Evolutionary conservation across 192 early-diverging fungal genomes (phyloP), one percentile per base, ranked within the genome.

Genomic region (Rhizoclosmatium globosum): DNA sequence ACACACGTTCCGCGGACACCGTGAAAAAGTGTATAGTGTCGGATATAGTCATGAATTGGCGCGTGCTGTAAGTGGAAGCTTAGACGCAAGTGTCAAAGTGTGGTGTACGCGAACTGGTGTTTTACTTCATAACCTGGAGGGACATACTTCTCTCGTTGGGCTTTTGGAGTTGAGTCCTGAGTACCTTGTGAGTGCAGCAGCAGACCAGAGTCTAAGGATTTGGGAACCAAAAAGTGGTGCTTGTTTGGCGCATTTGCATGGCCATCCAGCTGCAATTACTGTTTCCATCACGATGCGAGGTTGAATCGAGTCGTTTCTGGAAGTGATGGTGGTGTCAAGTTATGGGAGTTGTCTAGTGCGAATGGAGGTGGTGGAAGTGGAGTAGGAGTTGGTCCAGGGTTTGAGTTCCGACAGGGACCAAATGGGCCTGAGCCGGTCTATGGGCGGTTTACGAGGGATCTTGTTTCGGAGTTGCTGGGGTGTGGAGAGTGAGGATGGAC

Each of bases 401-500:
- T 81, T 56, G 81, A 82, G 47, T 82, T 76, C 57, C 80, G 81
- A 7, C 84, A 87, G 65, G 83, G 83, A 15, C 83, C 83, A 1
- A 73, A 87, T 46, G 86, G 86, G 3, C 78, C 79, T 19, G 60
- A 74, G 62, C 85, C 85, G 17, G 81, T 88, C 3, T 77, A 89
- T 21, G 97, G 97, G 7, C 83, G 90, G 42, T 93, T 94, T 75
- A 86, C 94, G 0, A 87, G 95, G 4, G 96, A 99, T 78, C 83
- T 99, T 39, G 83, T 99, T 21, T 87, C 0, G 90, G 92, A 23
- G 86, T 99, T 19, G 85, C 87, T 17, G 94, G 96, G 15, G 96
- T 99, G 1, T 99, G 98, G 98, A 91, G 96, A 72, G 94, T 97
- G 39, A 83, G 91, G 71, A 98, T 99, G 92, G 95, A 98, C 84